Evolutionary conservation across 495 filamentous ascomycete genomes (phyloP), one percentile per base, ranked within the genome.

Genomic region (Neurospora tetrasperma): DNA sequence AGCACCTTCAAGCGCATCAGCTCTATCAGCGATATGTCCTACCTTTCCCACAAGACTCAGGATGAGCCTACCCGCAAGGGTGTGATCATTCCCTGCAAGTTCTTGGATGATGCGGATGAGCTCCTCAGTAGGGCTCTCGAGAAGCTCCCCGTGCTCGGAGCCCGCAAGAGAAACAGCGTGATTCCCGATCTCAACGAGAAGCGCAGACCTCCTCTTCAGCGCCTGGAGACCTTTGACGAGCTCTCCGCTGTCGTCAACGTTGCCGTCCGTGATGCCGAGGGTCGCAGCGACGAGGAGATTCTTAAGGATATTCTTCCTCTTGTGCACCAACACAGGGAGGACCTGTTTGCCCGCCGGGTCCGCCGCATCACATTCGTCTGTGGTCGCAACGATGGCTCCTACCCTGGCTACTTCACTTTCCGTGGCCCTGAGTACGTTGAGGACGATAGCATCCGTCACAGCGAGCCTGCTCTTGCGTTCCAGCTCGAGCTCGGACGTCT

Each of bases 371-470:
- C 93, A 42, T 97, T 99, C 85, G 94, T 98, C 79, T 98, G 96
- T 79, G 96, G 96, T 62, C 93, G 93, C 84, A 93, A 91, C 76
- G 91, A 98, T 79, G 96, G 96, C 62, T 92, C 94, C 35, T 98
- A 98, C 80, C 96, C 96, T 41, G 93, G 92, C 23, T 98, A 99
- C 87, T 98, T 91, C 85, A 99, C 96, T 46, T 98, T 98, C 92
- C 90, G 96, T 76, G 94, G 94, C 5, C 94, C 96, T 42, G 83
- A 86, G 70, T 98, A 96, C 82, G 86, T 88, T 70, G 96, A 99
- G 82, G 96, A 98, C 77, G 87, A 91, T 79, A 96, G 91, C 79
- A 98, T 99, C 82, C 95, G 96, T 84, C 96, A 99, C 83, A 94
- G 89, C 73, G 96, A 99, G 83, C 96, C 96, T 54, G 95, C 96